Base-by-base conservation (phyloP, 2,329 filamentous ascomycete genomes). In the Nemania diffusa region DNA sequence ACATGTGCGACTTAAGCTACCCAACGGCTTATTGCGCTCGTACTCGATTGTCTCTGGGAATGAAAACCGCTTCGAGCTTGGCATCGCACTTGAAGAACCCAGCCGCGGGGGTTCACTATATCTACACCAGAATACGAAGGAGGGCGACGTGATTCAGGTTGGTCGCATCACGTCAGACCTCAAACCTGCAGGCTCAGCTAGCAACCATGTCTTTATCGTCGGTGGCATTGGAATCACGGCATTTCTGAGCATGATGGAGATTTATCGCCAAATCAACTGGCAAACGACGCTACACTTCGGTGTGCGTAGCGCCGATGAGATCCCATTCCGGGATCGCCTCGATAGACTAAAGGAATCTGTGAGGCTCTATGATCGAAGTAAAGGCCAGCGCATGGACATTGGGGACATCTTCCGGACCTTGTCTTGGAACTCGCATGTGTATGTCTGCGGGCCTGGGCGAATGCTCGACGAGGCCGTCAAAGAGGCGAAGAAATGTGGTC, bases 191-290 rank as follows among this genome's bases (percentile, higher is more conserved):
- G 73, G 65, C 2, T 78, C 82, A 0, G 86, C 86, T 7, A 87
- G 85, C 69, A 81, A 85, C 57, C 88, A 91, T 69, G 80, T 91
- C 44, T 87, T 91, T 72, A 84, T 92, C 32, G 87, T 84, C 0
- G 89, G 87, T 9, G 90, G 89, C 0, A 87, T 91, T 32, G 90
- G 89, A 0, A 85, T 91, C 68, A 91, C 90, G 1, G 89, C 89
- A 0, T 91, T 91, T 69, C 73, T 91, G 8, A 72, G 80, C 0
- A 78, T 88, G 26, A 73, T 87, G 2, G 77, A 84, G 56, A 59
- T 32, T 0, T 82, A 82, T 66, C 74, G 78, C 17, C 34, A 71
- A 4, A 84, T 85, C 65, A 81, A 88, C 72, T 84, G 78, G 74
- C 82, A 83, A 63, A 84, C 82, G 42, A 79, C 81, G 24, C 76